Conservation (phyloP, 345 rosid genomes). For the Odontarrhena argentea region DNA sequence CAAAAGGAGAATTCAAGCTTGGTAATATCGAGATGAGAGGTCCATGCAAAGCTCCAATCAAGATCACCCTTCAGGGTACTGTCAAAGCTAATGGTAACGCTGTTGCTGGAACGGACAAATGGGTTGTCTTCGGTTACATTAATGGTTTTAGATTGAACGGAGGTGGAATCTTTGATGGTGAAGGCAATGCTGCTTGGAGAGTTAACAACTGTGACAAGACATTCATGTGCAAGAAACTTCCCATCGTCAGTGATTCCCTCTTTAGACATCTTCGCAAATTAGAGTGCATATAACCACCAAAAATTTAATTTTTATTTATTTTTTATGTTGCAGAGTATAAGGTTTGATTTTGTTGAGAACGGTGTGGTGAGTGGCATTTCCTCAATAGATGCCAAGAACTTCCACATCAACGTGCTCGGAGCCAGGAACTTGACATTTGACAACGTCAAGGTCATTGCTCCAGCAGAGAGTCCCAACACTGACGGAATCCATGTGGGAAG, state of each 20-base stretch:
- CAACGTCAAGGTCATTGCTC: constrained; percentile 39
- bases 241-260: constrained; percentile 30
- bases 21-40: constrained; percentile 34
- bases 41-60: constrained; percentile 43
- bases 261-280: too few species aligned
- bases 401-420: constrained; percentile 54
- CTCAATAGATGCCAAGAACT: constrained; percentile 53
- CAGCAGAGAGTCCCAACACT: constrained; percentile 50
- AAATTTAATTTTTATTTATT: too few species aligned
- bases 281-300: too few species aligned
- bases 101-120: constrained; percentile 4
- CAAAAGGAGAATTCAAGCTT: constrained; percentile 39
- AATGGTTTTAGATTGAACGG: constrained; percentile 38
- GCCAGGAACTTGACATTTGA: constrained; percentile 51
- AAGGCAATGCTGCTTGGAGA: constrained; percentile 41
- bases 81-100: constrained; percentile 34
- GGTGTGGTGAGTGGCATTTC: constrained; percentile 42
- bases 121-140: constrained; percentile 35
- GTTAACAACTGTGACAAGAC: constrained; percentile 36
- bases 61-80: constrained; percentile 30
- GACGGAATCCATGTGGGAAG: constrained; percentile 53
- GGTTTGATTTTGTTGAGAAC: constrained; percentile 38
- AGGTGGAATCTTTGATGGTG: constrained; percentile 41
- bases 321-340: constrained; percentile 29
- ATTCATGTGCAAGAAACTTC: constrained; percentile 35